Base-by-base conservation (phyloP, 2,329 filamentous ascomycete species). In the Scortechinia acanthostroma region DNA sequence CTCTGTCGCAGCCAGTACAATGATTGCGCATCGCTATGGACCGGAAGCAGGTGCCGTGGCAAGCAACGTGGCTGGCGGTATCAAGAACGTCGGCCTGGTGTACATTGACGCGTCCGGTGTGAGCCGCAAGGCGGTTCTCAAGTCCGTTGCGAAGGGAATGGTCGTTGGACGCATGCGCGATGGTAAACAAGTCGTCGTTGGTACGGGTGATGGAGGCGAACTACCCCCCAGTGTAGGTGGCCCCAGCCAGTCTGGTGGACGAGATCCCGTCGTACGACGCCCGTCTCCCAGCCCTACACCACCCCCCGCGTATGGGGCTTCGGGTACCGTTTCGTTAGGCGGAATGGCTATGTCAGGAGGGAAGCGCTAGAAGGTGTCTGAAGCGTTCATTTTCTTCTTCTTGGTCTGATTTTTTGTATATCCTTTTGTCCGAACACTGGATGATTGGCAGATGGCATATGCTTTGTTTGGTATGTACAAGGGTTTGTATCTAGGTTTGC, bases 81-180 rank as follows among this genome's bases (percentile, higher is more conserved):
- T 84, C 48, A 83, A 79, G 67, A 86, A 86, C 49, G 82, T 85
- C 22, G 81, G 81, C 6, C 68, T 86, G 17, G 82, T 86, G 6
- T 86, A 86, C 55, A 83, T 86, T 46, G 81, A 86, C 51, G 81
- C 81, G 1, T 74, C 79, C 0, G 81, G 81, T 22, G 82, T 86
- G 3, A 81, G 76, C 45, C 69, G 82, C 30, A 70, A 74, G 43
- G 82, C 81, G 2, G 69, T 86, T 25, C 71, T 86, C 57, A 86
- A 83, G 59, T 76, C 74, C 4, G 82, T 85, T 3, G 82, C 80
- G 13, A 84, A 83, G 62, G 77, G 81, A 30, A 85, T 86, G 81
- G 70, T 78, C 2, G 65, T 77, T 3, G 73, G 73, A 25, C 64
- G 61, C 28, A 70, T 72, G 64, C 65, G 62, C 35, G 66, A 71